Percentiles rank a stretch among this genome's conserved stretches.
Conservation (phyloP, 2,329 filamentous ascomycete species). For the Ceratocystis albifundus region DNA sequence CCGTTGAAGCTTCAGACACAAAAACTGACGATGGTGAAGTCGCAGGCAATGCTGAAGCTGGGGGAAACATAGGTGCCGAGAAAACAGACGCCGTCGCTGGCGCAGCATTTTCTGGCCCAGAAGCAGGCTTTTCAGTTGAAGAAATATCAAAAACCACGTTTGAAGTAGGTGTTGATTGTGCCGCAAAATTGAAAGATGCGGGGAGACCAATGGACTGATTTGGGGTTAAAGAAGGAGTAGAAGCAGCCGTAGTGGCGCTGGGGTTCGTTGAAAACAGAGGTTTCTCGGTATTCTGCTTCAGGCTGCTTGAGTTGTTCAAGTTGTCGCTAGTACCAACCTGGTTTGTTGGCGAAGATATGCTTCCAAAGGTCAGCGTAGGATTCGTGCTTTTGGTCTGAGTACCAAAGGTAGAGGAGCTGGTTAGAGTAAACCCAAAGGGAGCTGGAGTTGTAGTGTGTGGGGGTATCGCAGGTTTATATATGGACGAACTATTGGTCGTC, state of each 20-base stretch:
- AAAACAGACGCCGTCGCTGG: neutral
- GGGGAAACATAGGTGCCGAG: neutral
- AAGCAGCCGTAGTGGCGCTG: neutral
- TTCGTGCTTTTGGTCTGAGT: neutral
- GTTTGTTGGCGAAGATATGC: neutral
- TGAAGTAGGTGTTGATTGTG: neutral
- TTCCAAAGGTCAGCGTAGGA: neutral
- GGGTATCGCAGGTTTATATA: neutral
- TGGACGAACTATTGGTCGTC: neutral
- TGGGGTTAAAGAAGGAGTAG: neutral
- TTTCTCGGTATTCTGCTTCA: neutral
- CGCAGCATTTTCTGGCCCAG: neutral
- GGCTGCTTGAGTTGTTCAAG: too few species aligned
- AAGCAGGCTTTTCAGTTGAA: neutral
- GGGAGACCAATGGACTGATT: neutral
- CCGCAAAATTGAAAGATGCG: neutral
- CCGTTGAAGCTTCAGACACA: neutral
- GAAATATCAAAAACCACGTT: neutral
- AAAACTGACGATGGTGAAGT: neutral
- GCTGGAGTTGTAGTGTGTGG: neutral
- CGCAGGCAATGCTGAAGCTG: neutral
- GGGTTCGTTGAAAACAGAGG: neutral
- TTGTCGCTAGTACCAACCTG: too few species aligned
- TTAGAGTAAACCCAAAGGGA: neutral
- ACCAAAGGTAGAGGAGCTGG: neutral